These are phyloP conservation scores for Xylaria polymorpha DNA, from an alignment of 2,329 filamentous ascomycete species.

Conservation along the genomic window DNA sequence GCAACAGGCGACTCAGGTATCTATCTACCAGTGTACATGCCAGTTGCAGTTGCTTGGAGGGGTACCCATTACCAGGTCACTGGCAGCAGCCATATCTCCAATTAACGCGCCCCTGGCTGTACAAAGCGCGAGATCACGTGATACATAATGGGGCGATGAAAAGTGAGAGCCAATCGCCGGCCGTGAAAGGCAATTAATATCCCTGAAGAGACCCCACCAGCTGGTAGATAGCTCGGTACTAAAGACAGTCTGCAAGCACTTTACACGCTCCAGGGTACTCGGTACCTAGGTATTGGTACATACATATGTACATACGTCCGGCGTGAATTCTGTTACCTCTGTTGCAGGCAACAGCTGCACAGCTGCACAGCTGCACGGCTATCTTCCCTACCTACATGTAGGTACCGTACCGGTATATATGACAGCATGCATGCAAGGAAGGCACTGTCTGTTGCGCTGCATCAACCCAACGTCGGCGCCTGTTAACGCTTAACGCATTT, in stretches of 20 bases:
- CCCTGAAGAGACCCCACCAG: constrained; percentile 7
- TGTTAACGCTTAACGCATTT: constrained; percentile 22
- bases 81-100: constrained; percentile 5
- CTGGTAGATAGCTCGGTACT: neutral
- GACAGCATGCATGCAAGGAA: neutral
- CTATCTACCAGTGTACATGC: neutral
- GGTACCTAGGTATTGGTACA: neutral
- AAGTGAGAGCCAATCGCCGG: constrained; percentile 19
- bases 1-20: constrained; percentile 3
- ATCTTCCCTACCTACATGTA: neutral
- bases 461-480: neutral
- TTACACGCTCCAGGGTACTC: constrained; percentile 20
- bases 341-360: neutral
- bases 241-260: constrained; percentile 34
- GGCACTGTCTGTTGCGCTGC: neutral
- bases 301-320: too few relatives aligned
- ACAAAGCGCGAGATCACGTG: constrained; percentile 39
- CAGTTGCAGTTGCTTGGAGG: constrained; percentile 14
- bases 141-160: neutral
- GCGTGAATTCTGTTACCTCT: too few relatives aligned
- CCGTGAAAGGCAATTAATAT: constrained; percentile 18
- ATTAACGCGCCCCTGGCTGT: constrained; percentile 27
- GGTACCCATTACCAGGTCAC: constrained; percentile 13
- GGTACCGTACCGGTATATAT: too few relatives aligned
- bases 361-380: neutral